Evolutionary conservation across 1,284 basidiomycete species (phyloP).

Genomic region (Pseudozyma sp.): DNA sequence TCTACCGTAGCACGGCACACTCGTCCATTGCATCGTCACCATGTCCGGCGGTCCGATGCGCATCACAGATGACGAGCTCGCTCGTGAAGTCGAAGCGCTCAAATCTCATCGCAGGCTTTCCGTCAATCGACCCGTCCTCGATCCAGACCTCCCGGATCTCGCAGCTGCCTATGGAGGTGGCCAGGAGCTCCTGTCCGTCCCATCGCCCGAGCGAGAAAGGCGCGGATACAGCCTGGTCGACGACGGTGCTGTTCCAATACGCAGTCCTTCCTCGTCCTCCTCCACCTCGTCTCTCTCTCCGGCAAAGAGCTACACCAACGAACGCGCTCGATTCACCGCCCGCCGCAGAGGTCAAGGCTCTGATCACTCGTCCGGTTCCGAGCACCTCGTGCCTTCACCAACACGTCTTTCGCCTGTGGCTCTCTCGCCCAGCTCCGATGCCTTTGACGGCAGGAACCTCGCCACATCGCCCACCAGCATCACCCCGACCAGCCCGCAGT

Average conservation of each 20-base stretch:
- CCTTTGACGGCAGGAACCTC: constrained; percentile 19
- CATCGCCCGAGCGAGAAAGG: constrained; percentile 38
- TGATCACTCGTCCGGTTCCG: constrained; percentile 25
- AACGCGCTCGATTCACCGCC: constrained; percentile 56
- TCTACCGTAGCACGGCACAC: not conserved
- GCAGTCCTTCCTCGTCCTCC: constrained; percentile 34
- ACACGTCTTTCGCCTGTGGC: constrained; percentile 19
- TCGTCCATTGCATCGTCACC: constrained; percentile 1
- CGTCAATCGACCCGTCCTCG: constrained; percentile 62
- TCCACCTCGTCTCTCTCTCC: constrained; percentile 21
- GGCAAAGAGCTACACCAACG: constrained; percentile 18
- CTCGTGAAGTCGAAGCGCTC: constrained; percentile 66
- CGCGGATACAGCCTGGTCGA: constrained; percentile 54
- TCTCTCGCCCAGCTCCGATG: constrained; percentile 20
- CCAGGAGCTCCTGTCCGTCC: constrained; percentile 42
- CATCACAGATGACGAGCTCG: constrained; percentile 62
- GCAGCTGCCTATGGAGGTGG: constrained; percentile 55
- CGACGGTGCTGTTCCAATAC: constrained; percentile 46
- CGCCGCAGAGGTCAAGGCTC: constrained; percentile 49
- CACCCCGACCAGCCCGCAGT: constrained; percentile 21
- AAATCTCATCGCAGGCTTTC: constrained; percentile 64
- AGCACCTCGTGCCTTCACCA: constrained; percentile 9
- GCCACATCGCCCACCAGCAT: constrained; percentile 28
- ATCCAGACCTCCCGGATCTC: constrained; percentile 65
- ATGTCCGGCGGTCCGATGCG: constrained; percentile 42